Percentiles rank a stretch among this genome's conserved stretches.
Evolutionary conservation across 495 filamentous ascomycete species (phyloP).

Genomic region (Hypoxylon trugodes): DNA sequence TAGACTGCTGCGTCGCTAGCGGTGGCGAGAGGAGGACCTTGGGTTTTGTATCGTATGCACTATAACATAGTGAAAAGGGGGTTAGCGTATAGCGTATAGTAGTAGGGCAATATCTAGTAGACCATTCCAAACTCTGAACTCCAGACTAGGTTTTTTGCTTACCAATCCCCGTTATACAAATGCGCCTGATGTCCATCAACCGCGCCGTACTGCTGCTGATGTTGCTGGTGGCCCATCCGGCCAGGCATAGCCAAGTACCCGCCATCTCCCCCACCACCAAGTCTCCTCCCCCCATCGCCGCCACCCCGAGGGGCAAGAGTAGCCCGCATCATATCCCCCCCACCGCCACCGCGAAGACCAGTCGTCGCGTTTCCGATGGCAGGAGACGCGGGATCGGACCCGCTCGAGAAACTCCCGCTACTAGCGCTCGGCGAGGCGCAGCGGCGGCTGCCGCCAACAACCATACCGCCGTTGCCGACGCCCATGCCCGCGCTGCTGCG

Average conservation of each 20-base stretch:
- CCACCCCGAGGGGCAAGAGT: neutral
- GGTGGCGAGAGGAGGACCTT: constrained; percentile 12
- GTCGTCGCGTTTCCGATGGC: no score
- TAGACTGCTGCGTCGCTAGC: neutral
- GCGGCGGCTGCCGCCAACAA: no score
- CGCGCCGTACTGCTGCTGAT: neutral
- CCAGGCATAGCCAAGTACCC: constrained; percentile 25
- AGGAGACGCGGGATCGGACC: constrained; percentile 18
- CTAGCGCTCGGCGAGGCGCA: no score
- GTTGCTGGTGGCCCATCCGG: constrained; percentile 12
- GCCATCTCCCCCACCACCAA: neutral
- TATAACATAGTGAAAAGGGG: neutral
- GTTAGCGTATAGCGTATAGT: no score
- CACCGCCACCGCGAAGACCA: no score
- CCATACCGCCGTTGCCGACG: no score
- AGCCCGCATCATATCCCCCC: no score
- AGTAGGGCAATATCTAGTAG: no score
- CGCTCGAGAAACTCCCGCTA: constrained; percentile 6
- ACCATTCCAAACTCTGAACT: no score
- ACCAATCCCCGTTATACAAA: constrained; percentile 6
- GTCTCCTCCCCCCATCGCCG: neutral
- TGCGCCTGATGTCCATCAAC: neutral
- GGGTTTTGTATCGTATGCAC: constrained; percentile 10
- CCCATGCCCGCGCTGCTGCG: constrained; percentile 28
- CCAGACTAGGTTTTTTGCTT: no score